Base-by-base conservation (phyloP, 2,329 filamentous ascomycete genomes). In the Cladophialophora bantiana region DNA sequence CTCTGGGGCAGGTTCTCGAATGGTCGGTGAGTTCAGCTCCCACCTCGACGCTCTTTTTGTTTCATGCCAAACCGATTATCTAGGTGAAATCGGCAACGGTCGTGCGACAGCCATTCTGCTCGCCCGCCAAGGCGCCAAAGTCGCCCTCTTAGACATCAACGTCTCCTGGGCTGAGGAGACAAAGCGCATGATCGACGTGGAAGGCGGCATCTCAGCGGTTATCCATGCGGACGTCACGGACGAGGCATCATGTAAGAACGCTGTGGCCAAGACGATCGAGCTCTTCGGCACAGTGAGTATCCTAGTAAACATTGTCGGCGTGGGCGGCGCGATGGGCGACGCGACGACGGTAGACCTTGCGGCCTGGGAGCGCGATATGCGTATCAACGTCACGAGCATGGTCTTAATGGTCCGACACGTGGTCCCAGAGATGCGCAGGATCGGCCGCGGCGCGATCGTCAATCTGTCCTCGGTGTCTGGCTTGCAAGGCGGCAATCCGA, bases 351-450 rank as follows among this genome's bases (percentile, higher is more conserved):
- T 78, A 7, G 71, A 78, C 54, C 56, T 79, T 5, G 68, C 66
- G 1, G 73, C 71, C 1, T 78, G 75, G 75, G 74, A 76, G 18
- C 62, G 72, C 6, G 76, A 75, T 53, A 70, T 79, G 10, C 66
- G 71, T 9, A 74, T 77, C 68, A 79, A 79, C 56, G 74, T 79
- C 13, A 76, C 74, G 0, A 77, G 76, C 54, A 79, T 79, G 77
- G 73, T 79, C 0, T 60, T 77, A 7, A 79, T 79, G 77, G 62
- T 61, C 4, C 71, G 74, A 7, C 61, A 75, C 57, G 72, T 67
- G 0, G 75, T 79, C 31, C 76, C 77, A 0, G 74, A 75, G 45
- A 79, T 79, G 77, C 64, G 72, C 2, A 78, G 77, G 58, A 67
- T 70, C 31, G 73, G 74, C 31, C 32, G 75, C 10, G 79, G 78